Base-by-base conservation (phyloP, 225 moss, liverwort and hornwort species). In the Marchantia polymorpha region DNA sequence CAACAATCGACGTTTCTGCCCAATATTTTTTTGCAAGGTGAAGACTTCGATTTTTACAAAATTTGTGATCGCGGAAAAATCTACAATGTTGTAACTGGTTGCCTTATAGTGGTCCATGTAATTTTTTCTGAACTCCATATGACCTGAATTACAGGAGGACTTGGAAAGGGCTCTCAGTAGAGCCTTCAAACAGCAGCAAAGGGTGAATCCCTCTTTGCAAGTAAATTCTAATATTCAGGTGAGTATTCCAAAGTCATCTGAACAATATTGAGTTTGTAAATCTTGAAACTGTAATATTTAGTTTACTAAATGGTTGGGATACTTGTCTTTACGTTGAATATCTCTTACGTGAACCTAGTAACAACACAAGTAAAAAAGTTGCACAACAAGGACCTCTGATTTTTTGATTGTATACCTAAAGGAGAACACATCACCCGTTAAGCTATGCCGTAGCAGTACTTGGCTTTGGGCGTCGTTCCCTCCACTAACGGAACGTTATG, bases 21-120 rank as follows among this genome's bases (percentile, higher is more conserved):
- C 99, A 39, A 91, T 99, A 78, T 99, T 99, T 81, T 99, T 99
- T 87, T 99, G 91, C 78, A 99, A 93, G 99, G 99, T 95, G 78
- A 68, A 2, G 12, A 12, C 12, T 74, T 63, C 16, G 0, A 22
- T 30, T 20, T 0, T 23, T 5, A 30, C 31, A 67, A 15, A 26
- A 29, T 27, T 15, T 67, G 64, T 72, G 22, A 1, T 23, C 16
- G 15, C 2, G 51, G 52, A 15, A 10, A 4, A 52, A 53, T 15
- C 12, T 27, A 54, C 13, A 73, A 25, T 73, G 26, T 23, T 12
- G 71, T 11, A 71, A 11, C 10, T 71, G 20, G 13, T 8, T 46
- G 17, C 19, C 0, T 11, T 22, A 39, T 39, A 39, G 2, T 39
- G 39, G 39, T 39, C 39, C 39, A 39, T 39, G 2, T 39, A 39